phyloP scores from a whole-genome alignment of 352 stramenopile genomes.

The Globisporangium camurandrum region DNA sequence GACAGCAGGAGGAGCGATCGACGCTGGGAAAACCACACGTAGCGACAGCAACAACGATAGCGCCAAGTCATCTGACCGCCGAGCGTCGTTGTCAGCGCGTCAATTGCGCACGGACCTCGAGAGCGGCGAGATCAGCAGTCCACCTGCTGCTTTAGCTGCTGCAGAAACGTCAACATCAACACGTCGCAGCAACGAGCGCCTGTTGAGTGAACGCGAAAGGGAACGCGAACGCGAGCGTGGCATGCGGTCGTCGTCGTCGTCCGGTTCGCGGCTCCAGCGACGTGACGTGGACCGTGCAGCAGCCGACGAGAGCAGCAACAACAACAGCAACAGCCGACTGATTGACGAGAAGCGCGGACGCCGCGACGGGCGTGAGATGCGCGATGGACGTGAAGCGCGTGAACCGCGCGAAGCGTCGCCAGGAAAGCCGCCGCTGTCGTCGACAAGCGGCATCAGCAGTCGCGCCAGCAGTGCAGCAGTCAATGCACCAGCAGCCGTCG shows the following conservation, averaged over 20 bases:
- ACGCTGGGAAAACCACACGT: background rate
- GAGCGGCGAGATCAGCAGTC: conserved; percentile 41
- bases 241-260: background rate
- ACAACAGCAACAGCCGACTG: conserved; percentile 14
- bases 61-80: no score
- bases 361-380: conserved; percentile 11
- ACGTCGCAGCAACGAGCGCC: conserved; percentile 9
- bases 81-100: conserved; percentile 9
- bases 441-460: background rate
- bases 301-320: conserved; percentile 3
- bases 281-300: conserved; percentile 21
- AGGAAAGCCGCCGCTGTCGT: conserved; percentile 8
- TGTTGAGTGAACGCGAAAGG: background rate
- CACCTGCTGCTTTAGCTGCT: background rate
- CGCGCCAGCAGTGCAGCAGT: conserved; percentile 9
- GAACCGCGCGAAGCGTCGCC: conserved; percentile 23
- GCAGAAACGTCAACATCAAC: conserved; percentile 1
- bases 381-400: background rate
- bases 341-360: conserved; percentile 26
- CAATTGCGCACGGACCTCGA: conserved; percentile 36
- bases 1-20: background rate
- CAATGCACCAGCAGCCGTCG: no score
- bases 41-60: background rate
- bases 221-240: background rate
- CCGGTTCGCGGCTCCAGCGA: conserved; percentile 8